Conservation (phyloP, 2,329 filamentous ascomycete genomes). For the Trichophaea hybrida region DNA sequence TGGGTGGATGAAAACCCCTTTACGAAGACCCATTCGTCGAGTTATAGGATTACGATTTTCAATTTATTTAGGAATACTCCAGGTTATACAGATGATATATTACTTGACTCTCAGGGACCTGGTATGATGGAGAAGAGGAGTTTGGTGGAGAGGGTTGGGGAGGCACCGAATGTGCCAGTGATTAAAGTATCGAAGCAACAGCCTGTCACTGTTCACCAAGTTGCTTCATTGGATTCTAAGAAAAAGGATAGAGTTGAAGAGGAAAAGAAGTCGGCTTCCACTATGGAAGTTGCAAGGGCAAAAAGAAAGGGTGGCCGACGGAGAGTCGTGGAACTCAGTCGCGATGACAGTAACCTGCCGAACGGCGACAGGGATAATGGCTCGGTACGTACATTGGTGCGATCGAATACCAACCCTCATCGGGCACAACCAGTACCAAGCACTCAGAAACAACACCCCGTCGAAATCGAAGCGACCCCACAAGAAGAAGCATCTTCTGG, state of each 20-base stretch:
- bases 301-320: conserved; percentile 25
- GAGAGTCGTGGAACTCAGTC: conserved; percentile 26
- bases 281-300: conserved; percentile 25
- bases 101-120: conserved; percentile 72
- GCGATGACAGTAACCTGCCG: conserved; percentile 21
- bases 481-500: conserved; percentile 21
- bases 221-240: conserved; percentile 31
- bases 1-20: conserved; percentile 91
- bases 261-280: conserved; percentile 23
- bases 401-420: conserved; percentile 9
- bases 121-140: conserved; percentile 75
- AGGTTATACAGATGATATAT: conserved; percentile 77
- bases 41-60: conserved; percentile 82
- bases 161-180: conserved; percentile 62
- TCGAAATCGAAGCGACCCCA: conserved; percentile 8
- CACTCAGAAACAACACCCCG: conserved; percentile 24
- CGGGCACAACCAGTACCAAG: conserved; percentile 16
- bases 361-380: conserved; percentile 2
- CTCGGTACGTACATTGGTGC: conserved; percentile 4
- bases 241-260: conserved; percentile 18
- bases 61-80: conserved; percentile 85
- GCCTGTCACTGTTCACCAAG: conserved; percentile 50
- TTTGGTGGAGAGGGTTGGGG: conserved; percentile 64
- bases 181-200: conserved; percentile 44
- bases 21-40: conserved; percentile 59